Percentiles rank a stretch among this genome's conserved stretches.
These are phyloP conservation scores for Sugiyamaella chiloensis DNA, from an alignment of 805 yeast species.

Conservation along the genomic window DNA sequence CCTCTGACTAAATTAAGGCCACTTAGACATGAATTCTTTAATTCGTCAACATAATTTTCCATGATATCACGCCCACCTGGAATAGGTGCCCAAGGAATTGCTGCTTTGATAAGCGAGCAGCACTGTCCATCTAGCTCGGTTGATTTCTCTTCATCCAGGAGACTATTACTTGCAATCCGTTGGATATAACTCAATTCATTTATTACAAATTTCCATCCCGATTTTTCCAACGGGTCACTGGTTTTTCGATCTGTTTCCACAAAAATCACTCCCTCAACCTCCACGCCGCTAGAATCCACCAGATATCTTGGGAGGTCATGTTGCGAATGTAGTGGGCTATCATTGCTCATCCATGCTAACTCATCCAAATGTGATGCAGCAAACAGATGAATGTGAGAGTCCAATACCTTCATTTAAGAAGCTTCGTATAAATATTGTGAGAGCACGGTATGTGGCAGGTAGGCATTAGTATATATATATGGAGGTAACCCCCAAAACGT, in stretches of 20 bases:
- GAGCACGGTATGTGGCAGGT: too few species aligned
- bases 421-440: too few species aligned
- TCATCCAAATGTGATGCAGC: slow-evolving; percentile 26
- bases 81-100: slow-evolving; percentile 48
- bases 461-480: too few species aligned
- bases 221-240: slow-evolving; percentile 8
- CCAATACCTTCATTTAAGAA: slow-evolving; percentile 24
- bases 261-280: slow-evolving; percentile 34
- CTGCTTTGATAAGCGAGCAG: slow-evolving; percentile 25
- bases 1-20: slow-evolving; percentile 34
- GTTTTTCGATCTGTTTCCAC: slow-evolving; percentile 37
- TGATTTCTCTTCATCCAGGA: neutral
- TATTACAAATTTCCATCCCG: slow-evolving; percentile 31
- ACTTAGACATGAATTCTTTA: slow-evolving; percentile 19
- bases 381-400: slow-evolving; percentile 41
- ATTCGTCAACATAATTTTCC: slow-evolving; percentile 15
- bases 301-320: slow-evolving; percentile 33
- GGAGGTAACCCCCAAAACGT: too few species aligned
- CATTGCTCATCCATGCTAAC: slow-evolving; percentile 37
- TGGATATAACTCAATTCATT: slow-evolving; percentile 31
- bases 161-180: slow-evolving; percentile 12
- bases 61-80: slow-evolving; percentile 33
- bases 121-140: neutral
- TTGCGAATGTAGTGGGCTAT: slow-evolving; percentile 28
- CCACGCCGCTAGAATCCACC: slow-evolving; percentile 4